Evolutionary conservation across 2,329 filamentous ascomycete species (phyloP), one percentile per base, ranked within the genome.

Genomic region (Myotisia sp.): DNA sequence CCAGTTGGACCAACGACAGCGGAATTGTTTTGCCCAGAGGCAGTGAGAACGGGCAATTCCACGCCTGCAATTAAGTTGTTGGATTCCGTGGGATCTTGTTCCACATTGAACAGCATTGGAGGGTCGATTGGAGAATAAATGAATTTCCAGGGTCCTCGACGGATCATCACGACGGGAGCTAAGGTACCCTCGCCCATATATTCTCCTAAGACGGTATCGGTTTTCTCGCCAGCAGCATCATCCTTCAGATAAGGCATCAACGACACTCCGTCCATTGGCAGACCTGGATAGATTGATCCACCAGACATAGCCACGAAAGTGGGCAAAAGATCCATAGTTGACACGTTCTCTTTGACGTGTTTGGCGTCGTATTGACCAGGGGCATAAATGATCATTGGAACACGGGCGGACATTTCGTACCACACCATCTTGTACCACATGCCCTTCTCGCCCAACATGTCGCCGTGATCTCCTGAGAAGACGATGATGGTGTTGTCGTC

Each of bases 341-440:
- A 92, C 8, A 94, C 86, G 44, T 86, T 92, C 56, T 87, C 68
- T 12, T 70, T 68, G 18, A 94, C 79, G 21, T 75, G 78, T 62
- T 76, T 83, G 20, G 85, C 76, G 9, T 67, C 54, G 56, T 87
- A 92, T 41, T 68, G 70, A 47, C 75, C 67, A 17, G 86, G 86
- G 48, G 86, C 75, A 56, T 84, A 78, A 53, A 93, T 70, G 44
- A 94, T 67, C 53, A 94, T 76, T 1, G 86, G 86, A 14, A 94
- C 86, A 18, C 86, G 79, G 29, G 84, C 83, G 8, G 84, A 92
- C 26, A 78, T 78, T 67, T 94, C 86, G 49, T 85, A 93, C 70
- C 90, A 94, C 52, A 75, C 84, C 86, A 94, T 94, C 69, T 94
- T 94, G 67, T 93, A 73, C 86, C 86, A 94, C 29, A 94, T 64